phyloP scores from a whole-genome alignment of 2,329 filamentous ascomycete species.

The Zasmidium citrigriseum region DNA sequence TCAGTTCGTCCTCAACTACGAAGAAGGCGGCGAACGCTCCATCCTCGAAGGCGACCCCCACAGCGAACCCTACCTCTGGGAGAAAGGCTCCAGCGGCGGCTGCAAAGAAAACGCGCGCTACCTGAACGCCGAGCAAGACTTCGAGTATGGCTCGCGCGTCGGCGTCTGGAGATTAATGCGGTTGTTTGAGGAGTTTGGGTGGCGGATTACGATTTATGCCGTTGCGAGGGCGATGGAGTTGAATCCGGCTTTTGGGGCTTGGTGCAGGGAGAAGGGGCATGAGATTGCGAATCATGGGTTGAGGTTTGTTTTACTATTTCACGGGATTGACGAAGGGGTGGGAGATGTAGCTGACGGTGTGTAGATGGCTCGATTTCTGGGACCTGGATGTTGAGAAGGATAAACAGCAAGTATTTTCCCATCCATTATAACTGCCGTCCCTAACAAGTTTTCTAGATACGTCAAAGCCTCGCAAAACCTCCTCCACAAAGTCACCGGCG shows the following conservation, averaged over 20 bases:
- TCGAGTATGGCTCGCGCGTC: conserved; percentile 39
- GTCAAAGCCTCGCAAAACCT: conserved; percentile 46
- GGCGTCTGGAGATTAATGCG: conserved; percentile 44
- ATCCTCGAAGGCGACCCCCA: conserved; percentile 43
- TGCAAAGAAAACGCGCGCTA: conserved; percentile 36
- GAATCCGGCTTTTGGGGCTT: conserved; percentile 43
- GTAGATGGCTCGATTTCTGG: conserved; percentile 50
- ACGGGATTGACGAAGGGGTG: no score
- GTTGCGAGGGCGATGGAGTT: conserved; percentile 44
- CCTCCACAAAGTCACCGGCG: conserved; percentile 45
- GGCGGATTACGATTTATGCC: conserved; percentile 47
- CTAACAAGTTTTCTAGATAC: neutral
- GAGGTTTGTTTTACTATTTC: no score
- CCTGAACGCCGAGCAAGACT: conserved; percentile 50
- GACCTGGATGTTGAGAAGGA: conserved; percentile 47
- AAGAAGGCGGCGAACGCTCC: conserved; percentile 44
- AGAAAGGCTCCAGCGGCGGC: conserved; percentile 35
- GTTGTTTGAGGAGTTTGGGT: conserved; percentile 45
- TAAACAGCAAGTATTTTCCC: conserved; percentile 40
- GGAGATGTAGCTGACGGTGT: no score
- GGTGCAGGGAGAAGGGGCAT: conserved; percentile 41
- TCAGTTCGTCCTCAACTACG: conserved; percentile 52
- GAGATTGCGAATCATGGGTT: conserved; percentile 46
- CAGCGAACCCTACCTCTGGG: conserved; percentile 41
- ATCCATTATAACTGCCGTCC: neutral